phyloP scores from a whole-genome alignment of 2,329 filamentous ascomycete genomes.

The Aspergillus uvarum region DNA sequence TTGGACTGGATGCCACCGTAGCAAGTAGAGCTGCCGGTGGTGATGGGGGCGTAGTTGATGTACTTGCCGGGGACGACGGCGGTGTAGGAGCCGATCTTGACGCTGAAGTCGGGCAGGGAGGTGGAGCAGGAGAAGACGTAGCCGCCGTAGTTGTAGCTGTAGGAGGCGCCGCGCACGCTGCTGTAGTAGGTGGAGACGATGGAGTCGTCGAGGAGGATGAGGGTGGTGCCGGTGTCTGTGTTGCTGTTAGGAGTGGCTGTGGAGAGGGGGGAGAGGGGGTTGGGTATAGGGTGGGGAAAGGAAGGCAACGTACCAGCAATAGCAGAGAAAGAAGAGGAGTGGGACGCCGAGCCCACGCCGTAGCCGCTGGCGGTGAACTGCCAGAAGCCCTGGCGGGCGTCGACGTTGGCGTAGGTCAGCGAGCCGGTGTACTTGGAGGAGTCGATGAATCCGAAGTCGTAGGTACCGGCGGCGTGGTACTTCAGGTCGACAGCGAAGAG shows the following conservation, averaged over 20 bases:
- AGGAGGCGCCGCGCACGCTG: slow-evolving; percentile 53
- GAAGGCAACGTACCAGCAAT: slow-evolving; percentile 50
- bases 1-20: slow-evolving; percentile 74
- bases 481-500: slow-evolving; percentile 58
- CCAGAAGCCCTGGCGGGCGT: slow-evolving; percentile 64
- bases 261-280: neutral
- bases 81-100: slow-evolving; percentile 51
- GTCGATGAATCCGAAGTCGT: slow-evolving; percentile 63
- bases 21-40: slow-evolving; percentile 51
- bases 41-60: slow-evolving; percentile 55
- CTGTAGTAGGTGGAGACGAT: slow-evolving; percentile 62
- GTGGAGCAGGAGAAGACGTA: slow-evolving; percentile 56
- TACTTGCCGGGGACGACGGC: slow-evolving; percentile 55
- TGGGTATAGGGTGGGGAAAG: neutral
- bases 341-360: slow-evolving; percentile 49
- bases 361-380: slow-evolving; percentile 59
- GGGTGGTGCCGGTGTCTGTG: slow-evolving; percentile 67
- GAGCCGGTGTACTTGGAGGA: slow-evolving; percentile 56
- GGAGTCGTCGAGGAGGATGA: slow-evolving; percentile 57
- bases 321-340: slow-evolving; percentile 46
- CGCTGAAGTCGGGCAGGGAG: slow-evolving; percentile 53
- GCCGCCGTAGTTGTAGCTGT: slow-evolving; percentile 52
- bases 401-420: slow-evolving; percentile 57
- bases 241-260: no score
- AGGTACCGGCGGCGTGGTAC: slow-evolving; percentile 52